Evolutionary conservation across 306 rosid species (phyloP), one percentile per base, ranked within the genome.

Genomic region (Glycine soja): DNA sequence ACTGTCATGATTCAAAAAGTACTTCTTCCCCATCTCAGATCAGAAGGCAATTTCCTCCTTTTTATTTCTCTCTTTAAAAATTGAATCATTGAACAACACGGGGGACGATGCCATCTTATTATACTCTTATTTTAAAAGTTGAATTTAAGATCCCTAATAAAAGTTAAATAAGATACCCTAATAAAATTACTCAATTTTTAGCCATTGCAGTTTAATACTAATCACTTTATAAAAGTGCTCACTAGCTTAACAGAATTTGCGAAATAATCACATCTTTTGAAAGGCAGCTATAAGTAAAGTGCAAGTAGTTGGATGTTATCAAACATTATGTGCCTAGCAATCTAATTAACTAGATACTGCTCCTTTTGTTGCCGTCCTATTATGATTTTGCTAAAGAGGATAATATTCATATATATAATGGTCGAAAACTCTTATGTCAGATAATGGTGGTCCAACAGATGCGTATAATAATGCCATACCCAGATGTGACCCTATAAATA

Each of bases 391-490:
- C 47, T 63, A 30, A 63, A 73, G 51, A 63, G 24, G 42, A 81
- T 74, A 81, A 56, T 66, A 73, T 45, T 65, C 43, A 67, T 24
- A 58, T 13, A 3, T 34, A 57, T 57, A 57, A 74, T 66, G 63
- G 24, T 46, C 68, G 15, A 51, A 71, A 53, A 16, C 79, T 54
- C 69, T 72, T 13, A 72, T 82, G 83, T 68, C 80, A 72, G 71
- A 65, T 72, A 32, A 78, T 78, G 82, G 86, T 83, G 86, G 86
- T 78, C 83, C 86, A 78, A 72, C 46, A 56, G 34, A 52, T 72
- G 51, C 50, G 47, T 71, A 83, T 72, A 53, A 64, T 72, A 72
- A 64, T 72, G 64, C 30, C 79, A 63, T 9, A 65, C 68, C 67
- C 40, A 74, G 62, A 57, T 68, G 80, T 58, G 68, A 81, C 80